phyloP scores from a whole-genome alignment of 176 grass and related monocot genomes.

The Tillandsia fasciculata region DNA sequence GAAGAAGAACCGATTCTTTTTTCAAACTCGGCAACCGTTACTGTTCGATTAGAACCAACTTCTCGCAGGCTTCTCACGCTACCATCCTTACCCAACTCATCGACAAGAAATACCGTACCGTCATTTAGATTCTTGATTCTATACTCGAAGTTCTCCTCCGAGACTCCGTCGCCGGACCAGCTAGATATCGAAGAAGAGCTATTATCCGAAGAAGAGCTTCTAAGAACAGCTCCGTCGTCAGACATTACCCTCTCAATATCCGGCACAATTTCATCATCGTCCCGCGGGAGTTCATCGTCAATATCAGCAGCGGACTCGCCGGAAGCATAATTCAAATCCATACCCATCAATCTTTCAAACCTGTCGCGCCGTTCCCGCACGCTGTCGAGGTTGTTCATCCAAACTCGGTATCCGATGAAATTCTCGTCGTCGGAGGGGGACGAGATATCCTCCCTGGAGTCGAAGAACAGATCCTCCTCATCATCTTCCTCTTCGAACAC shows the following conservation, averaged over 20 bases:
- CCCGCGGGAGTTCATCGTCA: not conserved
- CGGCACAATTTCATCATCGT: not conserved
- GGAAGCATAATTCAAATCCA: constrained; percentile 24
- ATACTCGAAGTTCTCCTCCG: constrained; percentile 23
- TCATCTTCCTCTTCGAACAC: constrained; percentile 16
- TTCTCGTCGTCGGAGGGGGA: constrained; percentile 24
- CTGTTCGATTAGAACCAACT: constrained; percentile 43
- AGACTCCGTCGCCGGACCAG: constrained; percentile 4
- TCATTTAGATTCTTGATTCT: constrained; percentile 74
- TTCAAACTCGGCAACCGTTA: constrained; percentile 50
- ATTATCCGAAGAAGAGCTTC: constrained; percentile 9
- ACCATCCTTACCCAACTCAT: constrained; percentile 58
- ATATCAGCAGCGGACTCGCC: not conserved
- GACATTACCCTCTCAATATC: constrained; percentile 7
- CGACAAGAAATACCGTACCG: constrained; percentile 53
- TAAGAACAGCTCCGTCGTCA: not conserved
- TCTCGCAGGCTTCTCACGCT: constrained; percentile 44
- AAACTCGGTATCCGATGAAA: constrained; percentile 38
- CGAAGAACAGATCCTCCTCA: constrained; percentile 65
- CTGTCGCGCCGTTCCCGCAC: constrained; percentile 44
- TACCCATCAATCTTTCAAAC: constrained; percentile 44
- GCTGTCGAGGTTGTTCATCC: constrained; percentile 39
- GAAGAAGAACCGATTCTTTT: constrained; percentile 48
- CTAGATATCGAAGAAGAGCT: constrained; percentile 20
- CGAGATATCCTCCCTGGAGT: constrained; percentile 64